Evolutionary conservation across 352 stramenopile genomes (phyloP).

Genomic region (Pythium dissotocum): DNA sequence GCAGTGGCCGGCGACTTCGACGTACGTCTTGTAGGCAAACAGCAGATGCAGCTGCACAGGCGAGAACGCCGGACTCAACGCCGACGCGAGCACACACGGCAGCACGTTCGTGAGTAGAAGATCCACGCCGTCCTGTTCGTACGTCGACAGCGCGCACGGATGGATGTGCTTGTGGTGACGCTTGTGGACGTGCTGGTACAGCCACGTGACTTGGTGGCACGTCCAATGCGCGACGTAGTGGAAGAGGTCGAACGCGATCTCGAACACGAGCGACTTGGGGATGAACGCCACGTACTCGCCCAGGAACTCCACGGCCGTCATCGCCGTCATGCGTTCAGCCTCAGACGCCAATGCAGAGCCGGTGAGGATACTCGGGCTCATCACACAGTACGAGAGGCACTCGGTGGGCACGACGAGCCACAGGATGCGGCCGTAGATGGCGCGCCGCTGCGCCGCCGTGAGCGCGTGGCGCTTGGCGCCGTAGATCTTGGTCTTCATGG

Average conservation of each 20-base stretch:
- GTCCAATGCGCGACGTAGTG: constrained; percentile 79
- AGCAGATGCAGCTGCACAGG: constrained; percentile 66
- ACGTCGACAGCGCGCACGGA: constrained; percentile 78
- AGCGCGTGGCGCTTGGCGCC: constrained; percentile 54
- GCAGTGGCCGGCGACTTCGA: constrained; percentile 84
- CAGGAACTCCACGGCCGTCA: constrained; percentile 23
- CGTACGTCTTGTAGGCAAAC: constrained; percentile 89
- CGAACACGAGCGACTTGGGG: constrained; percentile 82
- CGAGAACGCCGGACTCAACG: constrained; percentile 50
- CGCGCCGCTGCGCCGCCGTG: constrained; percentile 36
- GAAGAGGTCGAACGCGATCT: constrained; percentile 86
- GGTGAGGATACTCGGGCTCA: constrained; percentile 14
- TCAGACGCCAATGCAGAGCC: no score
- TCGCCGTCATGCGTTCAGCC: no score
- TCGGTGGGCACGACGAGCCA: constrained; percentile 72
- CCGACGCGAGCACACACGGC: constrained; percentile 55
- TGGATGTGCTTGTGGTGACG: constrained; percentile 81
- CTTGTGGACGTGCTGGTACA: constrained; percentile 86
- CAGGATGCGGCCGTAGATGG: constrained; percentile 64
- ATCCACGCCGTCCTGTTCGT: constrained; percentile 80
- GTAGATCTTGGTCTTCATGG: constrained; percentile 66
- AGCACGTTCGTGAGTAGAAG: constrained; percentile 79
- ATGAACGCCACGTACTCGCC: constrained; percentile 67
- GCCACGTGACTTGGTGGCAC: constrained; percentile 63
- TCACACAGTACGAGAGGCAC: constrained; percentile 62